These are phyloP conservation scores for Lotus japonicus DNA, from an alignment of 306 rosid genomes.

Conservation along the genomic window DNA sequence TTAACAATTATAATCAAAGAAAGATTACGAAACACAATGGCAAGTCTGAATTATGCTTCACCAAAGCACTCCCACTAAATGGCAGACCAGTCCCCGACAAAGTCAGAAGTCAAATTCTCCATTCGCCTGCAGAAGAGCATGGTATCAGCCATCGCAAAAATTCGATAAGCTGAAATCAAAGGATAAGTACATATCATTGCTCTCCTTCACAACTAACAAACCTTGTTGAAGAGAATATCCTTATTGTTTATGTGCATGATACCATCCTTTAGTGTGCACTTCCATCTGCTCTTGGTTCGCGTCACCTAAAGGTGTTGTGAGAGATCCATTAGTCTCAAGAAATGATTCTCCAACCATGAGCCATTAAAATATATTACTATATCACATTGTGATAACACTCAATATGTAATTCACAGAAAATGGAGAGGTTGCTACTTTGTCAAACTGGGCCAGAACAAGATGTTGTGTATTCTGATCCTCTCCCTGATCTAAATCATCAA, in stretches of 20 bases:
- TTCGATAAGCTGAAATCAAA: constrained; percentile 13
- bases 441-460: constrained; percentile 96
- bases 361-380: neutral
- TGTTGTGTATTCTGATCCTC: constrained; percentile 80
- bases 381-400: neutral
- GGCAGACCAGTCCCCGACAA: neutral
- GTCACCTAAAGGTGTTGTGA: constrained; percentile 54
- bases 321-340: neutral
- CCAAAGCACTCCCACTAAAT: constrained; percentile 16
- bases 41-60: constrained; percentile 28
- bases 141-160: neutral
- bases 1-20: constrained; percentile 35
- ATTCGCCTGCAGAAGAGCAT: constrained; percentile 55
- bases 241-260: constrained; percentile 91
- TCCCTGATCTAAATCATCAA: constrained; percentile 85
- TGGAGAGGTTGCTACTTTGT: constrained; percentile 46
- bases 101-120: constrained; percentile 97
- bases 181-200: neutral
- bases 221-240: constrained; percentile 98
- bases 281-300: constrained; percentile 98
- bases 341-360: constrained; percentile 13
- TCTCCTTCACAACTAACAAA: constrained; percentile 13
- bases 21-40: constrained; percentile 36
- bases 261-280: constrained; percentile 94
- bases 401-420: constrained; percentile 36